Evolutionary conservation across 2,329 filamentous ascomycete genomes (phyloP).

Genomic region (Ophiosphaerella korrae): DNA sequence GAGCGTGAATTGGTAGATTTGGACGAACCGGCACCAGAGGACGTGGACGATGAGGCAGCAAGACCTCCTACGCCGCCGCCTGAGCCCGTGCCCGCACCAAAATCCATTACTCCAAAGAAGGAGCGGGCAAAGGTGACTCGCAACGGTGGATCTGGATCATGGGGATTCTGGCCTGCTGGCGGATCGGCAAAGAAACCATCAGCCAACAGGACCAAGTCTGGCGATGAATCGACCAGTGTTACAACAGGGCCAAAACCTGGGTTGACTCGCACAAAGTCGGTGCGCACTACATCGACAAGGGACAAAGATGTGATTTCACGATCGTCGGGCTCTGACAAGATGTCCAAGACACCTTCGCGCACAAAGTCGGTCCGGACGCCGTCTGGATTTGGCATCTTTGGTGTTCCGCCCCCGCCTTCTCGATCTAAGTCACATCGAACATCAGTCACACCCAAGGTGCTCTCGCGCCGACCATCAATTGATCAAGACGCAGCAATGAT

Average conservation of each 20-base stretch:
- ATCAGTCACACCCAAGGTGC: slow-evolving; percentile 60
- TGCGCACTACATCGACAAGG: slow-evolving; percentile 50
- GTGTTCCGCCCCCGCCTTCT: slow-evolving; percentile 57
- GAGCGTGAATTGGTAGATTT: slow-evolving; percentile 24
- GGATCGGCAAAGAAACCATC: slow-evolving; percentile 38
- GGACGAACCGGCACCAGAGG: slow-evolving; percentile 30
- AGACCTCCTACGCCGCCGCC: slow-evolving; percentile 56
- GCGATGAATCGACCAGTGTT: slow-evolving; percentile 34
- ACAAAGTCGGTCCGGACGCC: slow-evolving; percentile 61
- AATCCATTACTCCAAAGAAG: slow-evolving; percentile 64
- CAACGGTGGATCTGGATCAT: slow-evolving; percentile 68
- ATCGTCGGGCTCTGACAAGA: slow-evolving; percentile 75
- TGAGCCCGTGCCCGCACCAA: slow-evolving; percentile 45
- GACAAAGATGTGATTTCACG: slow-evolving; percentile 70
- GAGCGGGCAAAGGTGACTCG: slow-evolving; percentile 79
- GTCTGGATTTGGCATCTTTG: slow-evolving; percentile 70
- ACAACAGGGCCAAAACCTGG: slow-evolving; percentile 47
- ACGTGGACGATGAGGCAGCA: slow-evolving; percentile 31
- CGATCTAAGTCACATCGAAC: slow-evolving; percentile 72
- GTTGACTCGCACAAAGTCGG: slow-evolving; percentile 62
- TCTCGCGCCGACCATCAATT: slow-evolving; percentile 70
- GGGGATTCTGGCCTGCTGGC: slow-evolving; percentile 75
- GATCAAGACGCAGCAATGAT: slow-evolving; percentile 69
- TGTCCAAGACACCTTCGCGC: slow-evolving; percentile 55
- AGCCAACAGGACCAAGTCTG: slow-evolving; percentile 45